Conservation (phyloP, 805 yeast species). For the Starmerella khaoyaiensis region DNA sequence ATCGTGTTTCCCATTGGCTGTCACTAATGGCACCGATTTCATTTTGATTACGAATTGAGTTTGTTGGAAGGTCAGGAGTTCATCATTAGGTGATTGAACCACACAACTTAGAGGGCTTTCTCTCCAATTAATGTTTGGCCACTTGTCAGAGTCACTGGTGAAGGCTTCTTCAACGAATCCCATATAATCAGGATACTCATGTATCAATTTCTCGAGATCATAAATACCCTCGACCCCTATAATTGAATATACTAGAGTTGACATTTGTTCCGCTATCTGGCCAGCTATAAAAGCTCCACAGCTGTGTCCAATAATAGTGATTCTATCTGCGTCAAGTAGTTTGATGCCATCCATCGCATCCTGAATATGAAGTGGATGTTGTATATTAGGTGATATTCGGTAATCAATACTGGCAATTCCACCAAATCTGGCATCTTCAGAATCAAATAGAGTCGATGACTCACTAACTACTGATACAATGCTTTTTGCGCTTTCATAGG, state of each 20-base stretch:
- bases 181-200: constrained; percentile 49
- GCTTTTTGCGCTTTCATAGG: constrained; percentile 40
- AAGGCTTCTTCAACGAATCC: constrained; percentile 52
- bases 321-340: constrained; percentile 22
- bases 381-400: constrained; percentile 47
- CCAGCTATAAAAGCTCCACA: constrained; percentile 61
- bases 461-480: constrained; percentile 21
- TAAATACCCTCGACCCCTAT: constrained; percentile 55
- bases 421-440: constrained; percentile 2
- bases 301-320: constrained; percentile 55
- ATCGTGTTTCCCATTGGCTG: constrained; percentile 6
- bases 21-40: no score
- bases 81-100: constrained; percentile 52
- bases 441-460: no score
- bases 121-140: constrained; percentile 20
- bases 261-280: constrained; percentile 28
- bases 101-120: constrained; percentile 8
- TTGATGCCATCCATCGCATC: constrained; percentile 42
- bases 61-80: constrained; percentile 44
- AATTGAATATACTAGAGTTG: constrained; percentile 1
- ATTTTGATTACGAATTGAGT: constrained; percentile 25
- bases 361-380: constrained; percentile 47
- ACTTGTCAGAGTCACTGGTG: constrained; percentile 23
- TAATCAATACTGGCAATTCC: constrained; percentile 42
- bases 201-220: constrained; percentile 37